phyloP scores from a whole-genome alignment of 441 rosid genomes.

The Adansonia rubrostipa region DNA sequence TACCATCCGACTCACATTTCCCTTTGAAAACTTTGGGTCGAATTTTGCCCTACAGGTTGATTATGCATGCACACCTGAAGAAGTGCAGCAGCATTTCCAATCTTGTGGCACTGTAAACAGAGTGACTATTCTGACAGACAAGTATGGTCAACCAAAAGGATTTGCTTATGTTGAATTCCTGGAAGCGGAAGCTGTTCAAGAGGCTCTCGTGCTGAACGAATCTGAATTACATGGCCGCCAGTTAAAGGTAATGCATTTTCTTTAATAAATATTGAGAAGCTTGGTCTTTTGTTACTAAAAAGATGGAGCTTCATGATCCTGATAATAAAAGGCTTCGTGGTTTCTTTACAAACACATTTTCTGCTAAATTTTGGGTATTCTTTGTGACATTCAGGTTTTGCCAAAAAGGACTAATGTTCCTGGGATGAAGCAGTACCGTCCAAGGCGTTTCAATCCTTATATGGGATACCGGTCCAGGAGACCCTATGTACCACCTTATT shows the following conservation, averaged over 20 bases:
- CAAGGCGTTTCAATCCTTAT: conserved; percentile 74
- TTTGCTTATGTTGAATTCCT: conserved; percentile 93
- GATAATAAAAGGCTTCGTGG: not conserved
- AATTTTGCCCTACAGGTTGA: conserved; percentile 62
- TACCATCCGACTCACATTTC: not conserved
- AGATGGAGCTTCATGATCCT: not conserved
- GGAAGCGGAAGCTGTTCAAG: conserved; percentile 82
- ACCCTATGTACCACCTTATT: conserved; percentile 74
- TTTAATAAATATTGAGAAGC: not conserved
- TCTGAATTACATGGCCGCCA: conserved; percentile 96
- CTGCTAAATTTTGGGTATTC: not conserved
- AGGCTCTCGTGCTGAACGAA: conserved; percentile 76
- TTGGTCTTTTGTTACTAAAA: not conserved
- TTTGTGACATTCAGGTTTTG: conserved; percentile 53
- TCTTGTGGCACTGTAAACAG: conserved; percentile 91
- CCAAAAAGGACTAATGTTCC: conserved; percentile 92
- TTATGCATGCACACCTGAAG: conserved; percentile 94
- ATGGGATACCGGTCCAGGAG: conserved; percentile 70
- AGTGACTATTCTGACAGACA: conserved; percentile 90
- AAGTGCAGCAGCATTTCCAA: conserved; percentile 95
- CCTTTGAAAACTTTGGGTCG: conserved; percentile 10
- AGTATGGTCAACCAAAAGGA: conserved; percentile 92
- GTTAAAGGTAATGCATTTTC: conserved; percentile 54
- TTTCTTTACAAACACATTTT: conserved; percentile 4
- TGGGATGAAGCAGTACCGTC: conserved; percentile 86